Base-by-base conservation (phyloP, 2,329 filamentous ascomycete genomes). In the Chaetoscypha palmicola region DNA sequence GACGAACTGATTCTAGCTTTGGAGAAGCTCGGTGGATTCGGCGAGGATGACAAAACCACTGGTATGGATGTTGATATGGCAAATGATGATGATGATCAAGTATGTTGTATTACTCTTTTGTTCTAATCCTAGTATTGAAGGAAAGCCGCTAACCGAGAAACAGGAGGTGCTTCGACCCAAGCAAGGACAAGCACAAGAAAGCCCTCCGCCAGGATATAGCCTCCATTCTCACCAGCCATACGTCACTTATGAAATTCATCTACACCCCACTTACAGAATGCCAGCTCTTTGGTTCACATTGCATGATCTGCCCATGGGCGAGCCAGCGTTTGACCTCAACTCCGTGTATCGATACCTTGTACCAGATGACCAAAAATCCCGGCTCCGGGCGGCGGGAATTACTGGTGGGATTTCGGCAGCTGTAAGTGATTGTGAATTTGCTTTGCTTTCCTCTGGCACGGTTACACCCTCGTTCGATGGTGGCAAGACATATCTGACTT, bases 211-310 rank as follows among this genome's bases (percentile, higher is more conserved):
- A 7, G 14, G 36, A 20, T 61, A 60, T 43, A 59, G 30, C 21
- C 35, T 53, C 14, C 51, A 55, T 43, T 48, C 58, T 50, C 51
- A 68, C 59, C 68, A 70, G 57, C 64, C 66, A 43, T 64, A 70
- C 47, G 55, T 68, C 48, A 65, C 62, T 48, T 90, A 89, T 66
- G 81, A 88, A 62, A 78, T 90, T 56, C 74, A 86, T 58, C 71
- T 85, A 48, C 86, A 88, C 55, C 77, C 81, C 43, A 85, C 81
- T 45, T 91, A 90, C 65, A 74, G 74, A 49, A 76, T 83, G 35
- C 86, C 86, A 7, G 84, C 85, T 47, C 70, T 90, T 44, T 90
- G 85, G 76, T 88, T 91, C 67, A 76, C 70, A 42, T 64, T 88
- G 56, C 74, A 77, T 53, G 72, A 74, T 47, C 65, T 79, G 46